Conservation (phyloP, 805 yeast genomes). For the Candida patagonica region DNA sequence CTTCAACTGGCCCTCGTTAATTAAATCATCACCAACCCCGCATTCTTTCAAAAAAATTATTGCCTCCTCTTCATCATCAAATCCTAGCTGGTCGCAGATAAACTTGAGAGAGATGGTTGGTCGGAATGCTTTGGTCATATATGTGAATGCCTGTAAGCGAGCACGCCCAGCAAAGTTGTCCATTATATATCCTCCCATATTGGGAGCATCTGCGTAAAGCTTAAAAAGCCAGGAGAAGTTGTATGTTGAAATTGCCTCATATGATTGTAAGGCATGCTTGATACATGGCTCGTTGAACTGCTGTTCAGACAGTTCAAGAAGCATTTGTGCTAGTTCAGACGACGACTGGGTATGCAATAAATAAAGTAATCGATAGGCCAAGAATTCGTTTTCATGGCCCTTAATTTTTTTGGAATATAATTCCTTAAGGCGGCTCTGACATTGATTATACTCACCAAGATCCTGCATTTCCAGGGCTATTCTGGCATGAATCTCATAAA, state of each 20-base stretch:
- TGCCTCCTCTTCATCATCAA: conserved; percentile 33
- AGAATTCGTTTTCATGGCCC: conserved; percentile 48
- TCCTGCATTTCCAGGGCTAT: conserved; percentile 79
- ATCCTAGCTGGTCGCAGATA: conserved; percentile 24
- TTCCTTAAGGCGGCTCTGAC: conserved; percentile 69
- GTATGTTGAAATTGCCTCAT: conserved; percentile 28
- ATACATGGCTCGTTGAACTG: conserved; percentile 23
- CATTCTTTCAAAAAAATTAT: conserved; percentile 35
- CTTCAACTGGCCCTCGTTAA: conserved; percentile 9
- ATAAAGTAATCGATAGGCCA: conserved; percentile 65
- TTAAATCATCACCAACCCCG: conserved; percentile 25
- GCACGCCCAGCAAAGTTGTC: conserved; percentile 49
- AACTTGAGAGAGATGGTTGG: conserved; percentile 22
- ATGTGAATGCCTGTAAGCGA: conserved; percentile 46
- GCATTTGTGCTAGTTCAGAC: conserved; percentile 42
- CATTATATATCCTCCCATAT: conserved; percentile 38
- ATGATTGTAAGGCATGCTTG: conserved; percentile 31
- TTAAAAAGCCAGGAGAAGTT: conserved; percentile 49
- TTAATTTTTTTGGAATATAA: conserved; percentile 41
- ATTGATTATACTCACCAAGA: conserved; percentile 91
- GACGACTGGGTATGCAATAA: conserved; percentile 62
- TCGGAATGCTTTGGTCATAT: conserved; percentile 46
- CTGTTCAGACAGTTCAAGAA: conserved; percentile 18
- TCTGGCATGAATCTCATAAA: conserved; percentile 79
- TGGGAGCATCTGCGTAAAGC: conserved; percentile 32